Conservation (phyloP, 768 basidiomycete genomes). For the Tubosaeta sp. region DNA sequence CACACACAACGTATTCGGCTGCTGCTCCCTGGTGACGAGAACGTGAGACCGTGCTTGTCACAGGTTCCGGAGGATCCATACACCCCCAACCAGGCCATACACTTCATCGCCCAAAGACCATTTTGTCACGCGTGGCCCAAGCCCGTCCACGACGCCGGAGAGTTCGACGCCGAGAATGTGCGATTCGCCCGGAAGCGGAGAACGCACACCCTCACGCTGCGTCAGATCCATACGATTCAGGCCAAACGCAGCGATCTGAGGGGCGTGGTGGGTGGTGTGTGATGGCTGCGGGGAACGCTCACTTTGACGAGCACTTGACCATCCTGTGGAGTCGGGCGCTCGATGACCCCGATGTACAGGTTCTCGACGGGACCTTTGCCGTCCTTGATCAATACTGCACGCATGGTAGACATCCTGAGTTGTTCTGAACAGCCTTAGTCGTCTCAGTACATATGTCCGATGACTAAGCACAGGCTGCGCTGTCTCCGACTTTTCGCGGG, state of each 20-base stretch:
- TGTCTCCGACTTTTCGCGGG: not conserved
- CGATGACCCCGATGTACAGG: conserved; percentile 70
- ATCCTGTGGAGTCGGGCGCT: conserved; percentile 53
- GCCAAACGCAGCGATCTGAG: conserved; percentile 77
- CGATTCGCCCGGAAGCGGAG: conserved; percentile 71
- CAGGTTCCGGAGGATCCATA: conserved; percentile 34
- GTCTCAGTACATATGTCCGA: not conserved
- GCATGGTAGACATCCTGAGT: conserved; percentile 46
- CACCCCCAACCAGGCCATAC: conserved; percentile 75
- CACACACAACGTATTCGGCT: conserved; percentile 76
- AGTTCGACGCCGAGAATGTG: conserved; percentile 86
- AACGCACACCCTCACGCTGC: conserved; percentile 72
- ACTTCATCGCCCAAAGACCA: conserved; percentile 71
- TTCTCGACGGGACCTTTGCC: conserved; percentile 72
- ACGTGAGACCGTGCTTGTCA: conserved; percentile 1
- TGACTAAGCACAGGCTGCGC: conserved; percentile 20
- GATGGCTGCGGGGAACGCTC: conserved; percentile 10
- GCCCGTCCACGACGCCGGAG: conserved; percentile 56
- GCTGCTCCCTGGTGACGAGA: conserved; percentile 68
- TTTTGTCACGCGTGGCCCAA: conserved; percentile 46
- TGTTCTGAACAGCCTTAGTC: not conserved
- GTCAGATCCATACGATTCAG: conserved; percentile 82
- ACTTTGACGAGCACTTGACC: conserved; percentile 82
- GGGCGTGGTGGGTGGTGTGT: not conserved
- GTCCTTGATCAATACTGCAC: conserved; percentile 73